phyloP scores from a whole-genome alignment of 768 basidiomycete species.

The Peribolospora baueri region DNA sequence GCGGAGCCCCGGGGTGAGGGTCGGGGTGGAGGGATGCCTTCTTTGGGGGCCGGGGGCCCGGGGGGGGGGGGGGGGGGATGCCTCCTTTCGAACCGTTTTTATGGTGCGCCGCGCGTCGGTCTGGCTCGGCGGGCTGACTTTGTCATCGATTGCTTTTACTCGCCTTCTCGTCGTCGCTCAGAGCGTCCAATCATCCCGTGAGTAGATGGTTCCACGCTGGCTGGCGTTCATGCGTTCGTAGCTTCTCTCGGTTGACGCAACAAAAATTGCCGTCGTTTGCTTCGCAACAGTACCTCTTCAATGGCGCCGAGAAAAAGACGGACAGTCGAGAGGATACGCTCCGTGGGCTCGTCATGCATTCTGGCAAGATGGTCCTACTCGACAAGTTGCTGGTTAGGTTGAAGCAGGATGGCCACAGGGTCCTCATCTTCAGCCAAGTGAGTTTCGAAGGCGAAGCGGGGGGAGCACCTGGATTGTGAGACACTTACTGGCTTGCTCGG shows the following conservation, averaged over 20 bases:
- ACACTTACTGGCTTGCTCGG: too few relatives aligned
- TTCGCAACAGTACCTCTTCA: conserved; percentile 44
- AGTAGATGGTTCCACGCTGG: too few relatives aligned
- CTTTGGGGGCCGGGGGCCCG: not conserved
- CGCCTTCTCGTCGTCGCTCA: not conserved
- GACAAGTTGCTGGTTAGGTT: conserved; percentile 85
- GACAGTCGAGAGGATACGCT: conserved; percentile 54
- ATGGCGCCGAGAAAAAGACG: conserved; percentile 56
- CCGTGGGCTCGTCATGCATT: conserved; percentile 92
- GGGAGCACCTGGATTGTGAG: too few relatives aligned
- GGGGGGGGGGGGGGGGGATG: too few relatives aligned
- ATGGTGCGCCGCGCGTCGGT: too few relatives aligned
- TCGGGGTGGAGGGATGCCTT: too few relatives aligned
- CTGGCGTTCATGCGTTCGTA: too few relatives aligned
- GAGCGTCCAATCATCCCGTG: conserved; percentile 52
- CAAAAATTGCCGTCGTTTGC: too few relatives aligned
- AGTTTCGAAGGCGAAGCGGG: too few relatives aligned
- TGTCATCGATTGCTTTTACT: not conserved
- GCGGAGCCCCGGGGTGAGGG: conserved; percentile 26
- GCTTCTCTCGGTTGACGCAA: too few relatives aligned
- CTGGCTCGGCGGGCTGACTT: conserved; percentile 2
- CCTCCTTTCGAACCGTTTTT: too few relatives aligned
- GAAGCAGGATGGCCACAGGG: conserved; percentile 77
- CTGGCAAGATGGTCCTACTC: conserved; percentile 91
- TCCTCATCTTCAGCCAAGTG: conserved; percentile 72